Evolutionary conservation across 306 rosid species (phyloP).

Genomic region (Lagenaria siceraria): DNA sequence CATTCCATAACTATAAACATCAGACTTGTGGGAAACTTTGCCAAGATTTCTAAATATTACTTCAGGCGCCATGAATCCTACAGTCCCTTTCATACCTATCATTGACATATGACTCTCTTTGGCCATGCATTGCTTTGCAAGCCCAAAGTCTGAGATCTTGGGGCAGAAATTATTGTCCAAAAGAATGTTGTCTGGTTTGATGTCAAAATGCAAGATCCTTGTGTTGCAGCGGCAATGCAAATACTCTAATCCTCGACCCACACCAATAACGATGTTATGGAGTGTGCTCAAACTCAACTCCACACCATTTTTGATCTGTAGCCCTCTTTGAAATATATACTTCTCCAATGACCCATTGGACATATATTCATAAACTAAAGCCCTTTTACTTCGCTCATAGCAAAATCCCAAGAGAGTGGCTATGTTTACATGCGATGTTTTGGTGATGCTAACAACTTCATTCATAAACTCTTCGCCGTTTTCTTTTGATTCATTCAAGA

Average conservation of each 20-base stretch:
- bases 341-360: constrained; percentile 34
- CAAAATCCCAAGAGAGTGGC: constrained; percentile 74
- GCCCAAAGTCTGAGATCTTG: constrained; percentile 81
- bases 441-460: constrained; percentile 44
- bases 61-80: background rate
- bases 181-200: constrained; percentile 70
- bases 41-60: background rate
- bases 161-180: constrained; percentile 44
- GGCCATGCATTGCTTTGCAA: background rate
- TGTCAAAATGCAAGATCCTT: constrained; percentile 62
- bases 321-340: background rate
- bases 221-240: constrained; percentile 6
- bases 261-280: constrained; percentile 33
- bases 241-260: constrained; percentile 42
- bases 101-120: background rate
- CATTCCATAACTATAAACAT: constrained; percentile 7
- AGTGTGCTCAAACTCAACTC: constrained; percentile 44
- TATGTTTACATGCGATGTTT: constrained; percentile 47
- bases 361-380: constrained; percentile 61
- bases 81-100: background rate
- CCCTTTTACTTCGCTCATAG: constrained; percentile 31
- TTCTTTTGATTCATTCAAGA: constrained; percentile 42
- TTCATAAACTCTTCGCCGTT: constrained; percentile 63
- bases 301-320: constrained; percentile 31
- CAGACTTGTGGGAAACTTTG: background rate